A percentile compares a stretch with the other conserved stretches of the same genome.
These are phyloP conservation scores for Chrysanthemum seticuspe DNA, from an alignment of 129 eudicot species.

Conservation along the genomic window DNA sequence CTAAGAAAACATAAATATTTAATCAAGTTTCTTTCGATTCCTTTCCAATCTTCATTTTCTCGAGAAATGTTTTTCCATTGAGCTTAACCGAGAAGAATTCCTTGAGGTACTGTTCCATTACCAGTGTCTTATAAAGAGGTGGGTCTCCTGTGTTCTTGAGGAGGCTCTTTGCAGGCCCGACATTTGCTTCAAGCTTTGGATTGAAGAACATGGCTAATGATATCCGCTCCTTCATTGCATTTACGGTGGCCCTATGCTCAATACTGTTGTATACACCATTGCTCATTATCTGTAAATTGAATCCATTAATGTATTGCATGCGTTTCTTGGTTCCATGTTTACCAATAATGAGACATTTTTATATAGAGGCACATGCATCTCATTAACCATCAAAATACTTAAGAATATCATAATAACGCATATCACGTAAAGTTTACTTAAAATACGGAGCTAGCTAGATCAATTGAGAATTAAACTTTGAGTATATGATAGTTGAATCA, in stretches of 20 bases:
- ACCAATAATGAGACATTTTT: too few species aligned
- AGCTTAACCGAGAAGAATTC: conserved; percentile 46
- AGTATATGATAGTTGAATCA: too few species aligned
- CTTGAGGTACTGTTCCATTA: conserved; percentile 37
- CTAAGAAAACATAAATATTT: neutral
- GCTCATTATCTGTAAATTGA: conserved; percentile 37
- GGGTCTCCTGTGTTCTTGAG: conserved; percentile 18
- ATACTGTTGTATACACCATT: conserved; percentile 43
- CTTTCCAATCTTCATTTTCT: conserved; percentile 33
- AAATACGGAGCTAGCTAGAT: too few species aligned
- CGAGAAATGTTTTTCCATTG: conserved; percentile 39
- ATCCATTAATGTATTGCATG: neutral
- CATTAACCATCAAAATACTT: too few species aligned
- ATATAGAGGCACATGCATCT: too few species aligned
- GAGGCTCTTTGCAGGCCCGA: conserved; percentile 43
- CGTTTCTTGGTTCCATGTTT: neutral
- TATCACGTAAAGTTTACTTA: too few species aligned
- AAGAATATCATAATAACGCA: too few species aligned
- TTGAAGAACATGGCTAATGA: conserved; percentile 41
- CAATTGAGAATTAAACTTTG: too few species aligned
- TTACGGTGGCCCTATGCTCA: conserved; percentile 43
- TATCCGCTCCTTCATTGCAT: conserved; percentile 32
- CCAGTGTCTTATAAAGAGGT: conserved; percentile 30
- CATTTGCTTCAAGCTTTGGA: conserved; percentile 42
- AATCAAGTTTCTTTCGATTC: conserved; percentile 13